These are phyloP conservation scores for Globisporangium megalacanthum DNA, from an alignment of 352 stramenopile genomes.

Conservation along the genomic window DNA sequence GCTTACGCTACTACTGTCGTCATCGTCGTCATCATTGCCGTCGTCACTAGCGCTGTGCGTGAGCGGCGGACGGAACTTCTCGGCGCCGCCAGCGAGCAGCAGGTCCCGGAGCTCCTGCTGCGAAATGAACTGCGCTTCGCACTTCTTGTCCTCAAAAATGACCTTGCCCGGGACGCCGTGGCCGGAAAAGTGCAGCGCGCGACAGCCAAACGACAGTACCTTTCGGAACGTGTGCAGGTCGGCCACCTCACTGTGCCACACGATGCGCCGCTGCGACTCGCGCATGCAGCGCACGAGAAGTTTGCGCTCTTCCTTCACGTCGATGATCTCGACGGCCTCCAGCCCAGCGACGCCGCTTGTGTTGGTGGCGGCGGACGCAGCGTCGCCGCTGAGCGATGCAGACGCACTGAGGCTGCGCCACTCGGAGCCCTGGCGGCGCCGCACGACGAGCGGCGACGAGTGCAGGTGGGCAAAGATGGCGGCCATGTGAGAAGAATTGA, in stretches of 20 bases:
- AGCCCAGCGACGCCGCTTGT: conserved; percentile 31
- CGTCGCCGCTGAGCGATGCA: background rate
- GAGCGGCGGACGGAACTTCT: conserved; percentile 14
- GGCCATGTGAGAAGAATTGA: conserved; percentile 3
- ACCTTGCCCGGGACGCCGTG: conserved; percentile 71
- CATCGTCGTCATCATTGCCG: conserved; percentile 2
- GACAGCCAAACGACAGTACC: conserved; percentile 70
- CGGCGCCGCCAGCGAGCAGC: conserved; percentile 57
- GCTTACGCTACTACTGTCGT: conserved; percentile 15
- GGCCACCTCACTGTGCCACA: conserved; percentile 75
- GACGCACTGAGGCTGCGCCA: conserved; percentile 50
- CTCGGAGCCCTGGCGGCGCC: conserved; percentile 46
- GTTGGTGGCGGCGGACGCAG: background rate
- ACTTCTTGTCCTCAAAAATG: conserved; percentile 78
- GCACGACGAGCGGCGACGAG: conserved; percentile 78
- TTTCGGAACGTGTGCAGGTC: conserved; percentile 81
- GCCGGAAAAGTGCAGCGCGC: conserved; percentile 74
- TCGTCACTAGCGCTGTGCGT: conserved; percentile 6
- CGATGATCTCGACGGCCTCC: conserved; percentile 82
- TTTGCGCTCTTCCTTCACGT: conserved; percentile 70
- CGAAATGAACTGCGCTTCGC: conserved; percentile 79
- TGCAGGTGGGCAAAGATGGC: conserved; percentile 80
- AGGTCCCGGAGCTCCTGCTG: conserved; percentile 74
- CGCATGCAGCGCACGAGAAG: conserved; percentile 70
- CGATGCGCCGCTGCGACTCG: conserved; percentile 53